These are phyloP conservation scores for Uromyces viciae-fabae DNA, from an alignment of 1,284 basidiomycete genomes.

Conservation along the genomic window DNA sequence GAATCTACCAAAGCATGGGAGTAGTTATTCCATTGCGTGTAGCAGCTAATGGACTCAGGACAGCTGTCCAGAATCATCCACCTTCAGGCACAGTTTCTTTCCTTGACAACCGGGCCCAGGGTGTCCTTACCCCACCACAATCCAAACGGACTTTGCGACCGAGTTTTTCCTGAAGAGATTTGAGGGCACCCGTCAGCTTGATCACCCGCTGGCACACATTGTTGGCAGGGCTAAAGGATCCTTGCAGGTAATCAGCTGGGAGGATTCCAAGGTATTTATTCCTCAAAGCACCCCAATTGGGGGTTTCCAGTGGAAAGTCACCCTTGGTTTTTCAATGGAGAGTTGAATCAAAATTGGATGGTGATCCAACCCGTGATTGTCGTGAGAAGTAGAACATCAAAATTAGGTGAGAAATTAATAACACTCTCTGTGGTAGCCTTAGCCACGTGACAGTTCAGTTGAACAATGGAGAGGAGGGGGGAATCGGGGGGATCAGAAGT, in stretches of 20 bases:
- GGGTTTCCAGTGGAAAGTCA: background rate
- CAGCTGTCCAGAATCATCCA: background rate
- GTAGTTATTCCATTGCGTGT: conserved; percentile 4
- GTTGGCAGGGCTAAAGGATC: background rate
- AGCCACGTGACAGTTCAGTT: background rate
- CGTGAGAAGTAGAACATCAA: too few relatives aligned
- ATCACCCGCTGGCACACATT: too few relatives aligned
- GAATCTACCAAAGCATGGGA: background rate
- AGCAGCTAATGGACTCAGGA: background rate
- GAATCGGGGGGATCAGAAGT: background rate
- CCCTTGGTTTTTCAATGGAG: background rate
- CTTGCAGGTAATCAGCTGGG: background rate
- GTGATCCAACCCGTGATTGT: background rate
- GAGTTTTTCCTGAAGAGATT: background rate
- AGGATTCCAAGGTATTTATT: too few relatives aligned
- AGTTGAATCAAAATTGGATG: background rate
- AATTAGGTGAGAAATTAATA: too few relatives aligned
- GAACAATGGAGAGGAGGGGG: background rate
- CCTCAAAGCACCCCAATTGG: background rate
- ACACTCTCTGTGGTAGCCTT: too few relatives aligned
- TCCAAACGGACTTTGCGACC: background rate
- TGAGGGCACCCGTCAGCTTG: background rate
- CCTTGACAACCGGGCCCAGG: background rate
- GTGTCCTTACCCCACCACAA: conserved; percentile 11
- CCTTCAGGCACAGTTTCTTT: background rate